Evolutionary conservation across 106 monocot species (phyloP).

Genomic region (Apostasia ramifera): DNA sequence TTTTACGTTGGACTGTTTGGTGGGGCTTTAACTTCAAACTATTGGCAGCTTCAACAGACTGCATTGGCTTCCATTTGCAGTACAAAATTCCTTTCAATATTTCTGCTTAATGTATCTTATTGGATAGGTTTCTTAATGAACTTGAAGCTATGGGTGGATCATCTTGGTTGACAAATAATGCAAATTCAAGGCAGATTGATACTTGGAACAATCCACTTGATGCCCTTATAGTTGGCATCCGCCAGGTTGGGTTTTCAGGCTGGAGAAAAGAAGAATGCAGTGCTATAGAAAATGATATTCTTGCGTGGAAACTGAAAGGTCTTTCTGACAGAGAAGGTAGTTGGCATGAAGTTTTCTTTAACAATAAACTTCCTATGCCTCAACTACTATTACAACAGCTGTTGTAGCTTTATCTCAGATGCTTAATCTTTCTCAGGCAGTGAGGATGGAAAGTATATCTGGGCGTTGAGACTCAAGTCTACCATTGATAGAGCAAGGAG

Average conservation of each 20-base stretch:
- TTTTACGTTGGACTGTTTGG: not conserved
- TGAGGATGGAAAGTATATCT: slow-evolving; percentile 81
- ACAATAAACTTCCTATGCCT: not conserved
- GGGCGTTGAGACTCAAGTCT: slow-evolving; percentile 82
- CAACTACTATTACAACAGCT: not conserved
- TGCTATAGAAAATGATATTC: slow-evolving; percentile 73
- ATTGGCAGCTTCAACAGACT: too few relatives aligned
- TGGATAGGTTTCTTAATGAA: slow-evolving; percentile 57
- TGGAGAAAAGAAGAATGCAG: slow-evolving; percentile 73
- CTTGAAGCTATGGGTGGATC: slow-evolving; percentile 73
- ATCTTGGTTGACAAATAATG: slow-evolving; percentile 53
- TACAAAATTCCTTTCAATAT: not conserved
- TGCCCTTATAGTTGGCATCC: slow-evolving; percentile 65
- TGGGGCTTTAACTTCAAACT: too few relatives aligned
- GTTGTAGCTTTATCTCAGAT: not conserved
- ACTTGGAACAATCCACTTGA: slow-evolving; percentile 49
- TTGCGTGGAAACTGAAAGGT: slow-evolving; percentile 61
- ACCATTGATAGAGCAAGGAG: slow-evolving; percentile 90
- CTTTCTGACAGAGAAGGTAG: slow-evolving; percentile 71
- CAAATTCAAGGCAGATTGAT: slow-evolving; percentile 29
- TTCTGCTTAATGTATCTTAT: not conserved
- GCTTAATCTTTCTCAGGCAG: slow-evolving; percentile 23
- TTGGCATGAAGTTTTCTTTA: not conserved
- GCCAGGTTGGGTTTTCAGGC: slow-evolving; percentile 66
- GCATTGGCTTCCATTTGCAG: too few relatives aligned